phyloP scores from a whole-genome alignment of 495 filamentous ascomycete species.

The Hypoxylon rickii region DNA sequence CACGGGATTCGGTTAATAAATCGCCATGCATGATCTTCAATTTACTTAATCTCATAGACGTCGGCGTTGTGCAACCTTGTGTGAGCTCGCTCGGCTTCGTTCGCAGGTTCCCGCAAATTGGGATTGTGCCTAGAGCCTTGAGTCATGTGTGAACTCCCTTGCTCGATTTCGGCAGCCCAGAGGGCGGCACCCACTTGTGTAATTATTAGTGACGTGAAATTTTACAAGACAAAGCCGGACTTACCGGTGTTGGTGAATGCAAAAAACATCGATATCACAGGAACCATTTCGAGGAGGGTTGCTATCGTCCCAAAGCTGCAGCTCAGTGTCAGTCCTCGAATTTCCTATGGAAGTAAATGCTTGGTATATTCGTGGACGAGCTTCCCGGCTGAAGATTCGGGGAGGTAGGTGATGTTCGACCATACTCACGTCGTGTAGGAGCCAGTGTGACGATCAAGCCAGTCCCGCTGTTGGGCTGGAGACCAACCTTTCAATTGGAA shows the following conservation, averaged over 20 bases:
- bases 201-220: constrained; percentile 28
- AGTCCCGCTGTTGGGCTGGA: constrained; percentile 62
- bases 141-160: constrained; percentile 53
- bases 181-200: constrained; percentile 76
- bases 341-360: no score
- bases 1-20: constrained; percentile 18
- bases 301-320: constrained; percentile 78
- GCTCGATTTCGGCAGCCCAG: constrained; percentile 92
- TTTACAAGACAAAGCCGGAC: constrained; percentile 8
- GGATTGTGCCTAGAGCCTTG: constrained; percentile 59
- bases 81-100: constrained; percentile 55
- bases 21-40: constrained; percentile 20
- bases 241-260: constrained; percentile 83
- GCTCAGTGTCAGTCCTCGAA: constrained; percentile 10
- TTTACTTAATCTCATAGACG: constrained; percentile 31
- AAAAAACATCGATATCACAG: constrained; percentile 80
- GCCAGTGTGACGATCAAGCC: constrained; percentile 63
- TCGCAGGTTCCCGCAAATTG: constrained; percentile 56
- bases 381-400: no score
- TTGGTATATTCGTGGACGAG: no score
- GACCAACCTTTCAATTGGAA: constrained; percentile 88
- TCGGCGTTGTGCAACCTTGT: constrained; percentile 28
- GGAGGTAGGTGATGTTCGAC: no score
- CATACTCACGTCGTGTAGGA: constrained; percentile 79
- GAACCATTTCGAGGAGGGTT: constrained; percentile 81